These are phyloP conservation scores for Gillenia trifoliata DNA, from an alignment of 306 rosid genomes.

Conservation along the genomic window DNA sequence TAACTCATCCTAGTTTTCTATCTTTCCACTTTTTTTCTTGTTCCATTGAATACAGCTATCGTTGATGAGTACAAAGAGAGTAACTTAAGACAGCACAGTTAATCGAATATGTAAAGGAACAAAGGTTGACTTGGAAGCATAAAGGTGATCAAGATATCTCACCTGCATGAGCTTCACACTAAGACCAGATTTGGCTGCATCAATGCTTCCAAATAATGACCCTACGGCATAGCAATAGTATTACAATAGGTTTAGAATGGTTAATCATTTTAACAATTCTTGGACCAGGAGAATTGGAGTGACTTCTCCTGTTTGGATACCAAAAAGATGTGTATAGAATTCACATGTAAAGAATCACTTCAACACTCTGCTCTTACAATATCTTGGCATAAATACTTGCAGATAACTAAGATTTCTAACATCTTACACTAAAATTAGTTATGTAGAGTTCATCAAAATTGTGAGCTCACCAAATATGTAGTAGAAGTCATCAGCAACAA, in stretches of 20 bases:
- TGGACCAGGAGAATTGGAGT: background rate
- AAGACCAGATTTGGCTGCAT: constrained; percentile 65
- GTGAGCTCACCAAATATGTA: constrained; percentile 74
- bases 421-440: background rate
- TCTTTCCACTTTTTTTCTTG: background rate
- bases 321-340: background rate
- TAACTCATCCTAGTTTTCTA: background rate
- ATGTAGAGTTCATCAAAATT: background rate
- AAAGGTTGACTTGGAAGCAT: constrained; percentile 3
- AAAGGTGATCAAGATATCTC: constrained; percentile 9
- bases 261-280: background rate
- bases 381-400: too few relatives aligned
- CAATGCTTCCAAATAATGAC: constrained; percentile 74
- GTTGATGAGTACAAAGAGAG: background rate
- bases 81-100: background rate
- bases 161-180: constrained; percentile 90
- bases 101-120: background rate
- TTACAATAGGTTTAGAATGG: background rate
- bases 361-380: too few relatives aligned
- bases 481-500: constrained; percentile 66
- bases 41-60: too few relatives aligned
- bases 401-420: background rate
- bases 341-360: too few relatives aligned
- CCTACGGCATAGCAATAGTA: constrained; percentile 39
- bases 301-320: background rate